Evolutionary conservation across 306 rosid genomes (phyloP), one percentile per base, ranked within the genome.

Genomic region (Quercus ilex): DNA sequence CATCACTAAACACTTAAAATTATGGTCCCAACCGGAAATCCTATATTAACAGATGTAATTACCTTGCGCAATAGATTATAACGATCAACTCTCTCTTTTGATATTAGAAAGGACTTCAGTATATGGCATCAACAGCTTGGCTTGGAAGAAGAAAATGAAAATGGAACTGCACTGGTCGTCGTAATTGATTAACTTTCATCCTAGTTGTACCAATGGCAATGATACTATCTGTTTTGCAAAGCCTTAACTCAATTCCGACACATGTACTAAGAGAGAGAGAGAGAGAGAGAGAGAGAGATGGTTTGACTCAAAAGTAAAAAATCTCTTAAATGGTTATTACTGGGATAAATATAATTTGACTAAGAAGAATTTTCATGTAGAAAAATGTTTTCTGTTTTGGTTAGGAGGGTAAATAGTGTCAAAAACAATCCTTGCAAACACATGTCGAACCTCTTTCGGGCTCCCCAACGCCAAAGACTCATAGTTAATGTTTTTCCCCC

Each of bases 391-490:
- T 51, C 57, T 23, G 75, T 81, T 81, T 56, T 13, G 26, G 28
- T 71, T 78, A 60, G 31, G 64, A 60, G 85, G 85, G 71, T 71
- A 81, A 38, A 85, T 70, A 8, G 88, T 85, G 46, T 84, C 63
- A 15, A 80, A 43, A 70, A 85, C 85, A 41, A 85, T 73, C 31
- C 83, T 69, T 20, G 88, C 88, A 81, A 85, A 85, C 59, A 64
- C 26, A 52, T 78, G 83, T 64, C 64, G 85, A 62, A 85, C 78
- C 80, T 78, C 88, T 33, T 77, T 64, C 85, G 78, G 70, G 80
- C 35, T 35, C 20, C 88, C 88, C 71, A 31, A 62, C 31, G 83
- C 80, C 83, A 81, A 63, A 26, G 75, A 77, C 2, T 81, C 75
- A 5, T 78, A 68, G 71, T 85, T n/a, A 8, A 85, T 78, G 67